These are phyloP conservation scores for Botrytis fragariae DNA, from an alignment of 2,329 filamentous ascomycete genomes.

Conservation along the genomic window DNA sequence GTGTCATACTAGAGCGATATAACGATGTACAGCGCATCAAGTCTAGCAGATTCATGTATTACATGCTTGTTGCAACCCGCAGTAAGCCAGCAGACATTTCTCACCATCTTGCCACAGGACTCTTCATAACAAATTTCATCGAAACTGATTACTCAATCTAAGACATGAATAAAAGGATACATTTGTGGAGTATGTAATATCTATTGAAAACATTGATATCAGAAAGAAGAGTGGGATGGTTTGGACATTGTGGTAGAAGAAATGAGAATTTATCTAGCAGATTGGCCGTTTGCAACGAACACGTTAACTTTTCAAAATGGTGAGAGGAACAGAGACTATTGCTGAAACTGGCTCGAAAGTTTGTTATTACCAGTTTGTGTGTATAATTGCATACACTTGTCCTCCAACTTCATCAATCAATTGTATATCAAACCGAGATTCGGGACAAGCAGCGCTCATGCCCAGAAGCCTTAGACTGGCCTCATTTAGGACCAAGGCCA, in stretches of 20 bases:
- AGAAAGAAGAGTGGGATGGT: neutral
- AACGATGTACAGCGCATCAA: neutral
- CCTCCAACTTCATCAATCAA: neutral
- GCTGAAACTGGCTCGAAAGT: neutral
- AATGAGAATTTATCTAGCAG: neutral
- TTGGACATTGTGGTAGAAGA: neutral
- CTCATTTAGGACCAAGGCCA: neutral
- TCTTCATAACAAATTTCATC: neutral
- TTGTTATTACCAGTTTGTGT: neutral
- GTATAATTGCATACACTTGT: too few relatives aligned
- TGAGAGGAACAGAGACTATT: neutral
- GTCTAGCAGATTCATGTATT: too few relatives aligned
- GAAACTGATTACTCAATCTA: neutral
- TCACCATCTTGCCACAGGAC: neutral
- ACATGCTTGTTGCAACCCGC: neutral
- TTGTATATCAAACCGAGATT: neutral
- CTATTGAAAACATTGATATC: neutral
- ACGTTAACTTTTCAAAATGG: neutral
- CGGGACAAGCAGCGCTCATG: neutral
- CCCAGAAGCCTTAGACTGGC: neutral
- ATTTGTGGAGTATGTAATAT: neutral
- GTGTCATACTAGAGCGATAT: neutral
- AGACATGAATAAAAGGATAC: neutral
- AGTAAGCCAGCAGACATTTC: neutral
- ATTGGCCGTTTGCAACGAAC: neutral